These are phyloP conservation scores for Moniliella sp. DNA, from an alignment of 1,284 basidiomycete species.

Conservation along the genomic window DNA sequence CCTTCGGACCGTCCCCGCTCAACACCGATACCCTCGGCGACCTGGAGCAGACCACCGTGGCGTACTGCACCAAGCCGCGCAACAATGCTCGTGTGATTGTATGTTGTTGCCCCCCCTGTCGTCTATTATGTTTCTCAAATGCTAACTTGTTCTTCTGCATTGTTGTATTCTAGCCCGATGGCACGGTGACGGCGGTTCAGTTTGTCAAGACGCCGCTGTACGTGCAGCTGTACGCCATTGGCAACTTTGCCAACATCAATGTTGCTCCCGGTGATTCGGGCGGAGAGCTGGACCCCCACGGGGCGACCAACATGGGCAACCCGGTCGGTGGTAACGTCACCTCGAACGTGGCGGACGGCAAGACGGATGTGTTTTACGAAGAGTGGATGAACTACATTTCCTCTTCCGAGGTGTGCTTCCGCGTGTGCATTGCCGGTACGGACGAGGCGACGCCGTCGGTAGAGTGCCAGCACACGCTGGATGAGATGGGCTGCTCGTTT, in stretches of 20 bases:
- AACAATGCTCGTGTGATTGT: constrained; percentile 33
- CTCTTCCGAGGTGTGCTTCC: constrained; percentile 27
- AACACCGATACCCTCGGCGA: constrained; percentile 41
- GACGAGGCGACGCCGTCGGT: constrained; percentile 13
- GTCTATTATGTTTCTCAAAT: constrained; percentile 29
- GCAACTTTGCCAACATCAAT: constrained; percentile 31
- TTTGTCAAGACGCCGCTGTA: constrained; percentile 32
- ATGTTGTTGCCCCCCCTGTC: constrained; percentile 30
- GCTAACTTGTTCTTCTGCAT: constrained; percentile 35
- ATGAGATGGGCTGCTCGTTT: constrained; percentile 35
- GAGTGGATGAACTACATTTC: constrained; percentile 38
- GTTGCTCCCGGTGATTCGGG: constrained; percentile 19
- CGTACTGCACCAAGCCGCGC: constrained; percentile 46
- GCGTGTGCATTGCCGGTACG: constrained; percentile 27
- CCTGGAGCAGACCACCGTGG: constrained; percentile 49
- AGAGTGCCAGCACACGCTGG: constrained; percentile 29
- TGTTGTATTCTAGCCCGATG: no score
- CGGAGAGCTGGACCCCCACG: constrained; percentile 33
- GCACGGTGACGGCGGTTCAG: constrained; percentile 26
- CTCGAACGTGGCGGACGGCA: constrained; percentile 37
- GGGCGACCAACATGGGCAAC: constrained; percentile 36
- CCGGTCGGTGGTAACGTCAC: constrained; percentile 41
- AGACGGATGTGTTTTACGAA: constrained; percentile 38
- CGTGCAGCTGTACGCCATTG: constrained; percentile 37
- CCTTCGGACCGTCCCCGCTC: constrained; percentile 33